Evolutionary conservation across 2,329 filamentous ascomycete genomes (phyloP).

Genomic region (Aspergillus brasiliensis): DNA sequence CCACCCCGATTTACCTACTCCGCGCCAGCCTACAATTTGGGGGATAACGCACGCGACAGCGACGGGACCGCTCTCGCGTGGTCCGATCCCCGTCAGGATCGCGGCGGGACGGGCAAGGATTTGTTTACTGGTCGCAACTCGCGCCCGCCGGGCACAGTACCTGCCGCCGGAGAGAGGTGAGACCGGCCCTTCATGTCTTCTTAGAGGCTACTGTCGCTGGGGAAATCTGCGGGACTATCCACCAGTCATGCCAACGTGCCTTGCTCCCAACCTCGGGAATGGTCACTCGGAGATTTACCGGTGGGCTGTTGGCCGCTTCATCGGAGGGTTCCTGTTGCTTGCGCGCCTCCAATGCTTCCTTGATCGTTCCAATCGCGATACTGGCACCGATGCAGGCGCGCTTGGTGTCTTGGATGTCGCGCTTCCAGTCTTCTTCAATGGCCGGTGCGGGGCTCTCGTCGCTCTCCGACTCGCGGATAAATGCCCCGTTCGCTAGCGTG

Average conservation of each 20-base stretch:
- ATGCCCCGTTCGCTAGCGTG: constrained; percentile 43
- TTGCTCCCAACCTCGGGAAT: constrained; percentile 44
- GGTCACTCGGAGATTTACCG: constrained; percentile 35
- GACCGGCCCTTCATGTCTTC: constrained; percentile 19
- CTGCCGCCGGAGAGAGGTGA: neutral
- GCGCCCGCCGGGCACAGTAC: no score
- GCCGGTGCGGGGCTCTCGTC: constrained; percentile 43
- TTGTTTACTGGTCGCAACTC: neutral
- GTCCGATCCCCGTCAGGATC: neutral
- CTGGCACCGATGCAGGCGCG: constrained; percentile 72
- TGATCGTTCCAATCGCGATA: constrained; percentile 63
- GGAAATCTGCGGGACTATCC: constrained; percentile 46
- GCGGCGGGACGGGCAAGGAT: neutral
- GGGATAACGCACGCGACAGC: neutral
- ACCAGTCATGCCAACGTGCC: constrained; percentile 49
- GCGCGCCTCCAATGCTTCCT: constrained; percentile 54
- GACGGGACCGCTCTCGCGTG: neutral
- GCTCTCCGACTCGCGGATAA: constrained; percentile 23
- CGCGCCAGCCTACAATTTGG: no score
- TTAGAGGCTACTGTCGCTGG: constrained; percentile 11
- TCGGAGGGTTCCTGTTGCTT: neutral
- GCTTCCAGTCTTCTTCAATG: constrained; percentile 64
- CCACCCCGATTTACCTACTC: no score
- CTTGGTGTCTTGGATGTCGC: constrained; percentile 61
- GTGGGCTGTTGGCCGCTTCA: neutral